Evolutionary conservation across 305 asterid genomes (phyloP), one percentile per base, ranked within the genome.

Genomic region (Coffea humblotiana): DNA sequence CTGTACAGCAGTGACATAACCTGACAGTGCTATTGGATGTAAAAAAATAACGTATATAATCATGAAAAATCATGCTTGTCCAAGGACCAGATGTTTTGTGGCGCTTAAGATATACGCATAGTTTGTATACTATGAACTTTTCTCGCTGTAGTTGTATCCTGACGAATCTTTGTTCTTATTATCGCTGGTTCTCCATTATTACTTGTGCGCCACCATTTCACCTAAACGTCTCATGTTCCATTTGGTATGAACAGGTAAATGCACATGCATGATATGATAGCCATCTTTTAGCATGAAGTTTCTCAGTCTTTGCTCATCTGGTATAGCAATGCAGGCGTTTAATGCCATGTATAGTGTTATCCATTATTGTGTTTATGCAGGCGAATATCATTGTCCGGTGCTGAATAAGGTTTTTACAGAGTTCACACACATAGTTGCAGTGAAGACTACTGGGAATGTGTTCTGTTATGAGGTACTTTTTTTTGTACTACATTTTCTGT

Each of bases 301-400:
- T 40, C 67, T 4, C 49, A 2, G 19, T 56, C 6, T 35, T 23
- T 58, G 43, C 19, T 58, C 23, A 11, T 40, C 21, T 13, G 23
- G 37, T 51, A 56, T 11, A 15, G 45, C n/a, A 75, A 4, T 12
- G 6, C 52, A 35, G 32, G 75, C 37, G 56, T 48, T 40, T 13
- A 29, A 35, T 63, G 67, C 48, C 21, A 82, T 48, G 48, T 68
- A 79, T 71, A n/a, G 63, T 56, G 40, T 76, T 73, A 73, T 51
- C 76, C 67, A 15, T 66, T 72, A 35, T 40, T 73, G 49, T 58
- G 60, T 69, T 66, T 86, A 83, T 83, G 84, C 86, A 95, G 99
- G 99, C 49, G 99, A 95, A 85, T 92, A 71, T 83, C 97, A 92
- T 67, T 94, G 97, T 81, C 99, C 97, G 45, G 99, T 96, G 80